These are phyloP conservation scores for Paramecium caudatum DNA, from an alignment of 73 alveolate species.

Conservation along the genomic window DNA sequence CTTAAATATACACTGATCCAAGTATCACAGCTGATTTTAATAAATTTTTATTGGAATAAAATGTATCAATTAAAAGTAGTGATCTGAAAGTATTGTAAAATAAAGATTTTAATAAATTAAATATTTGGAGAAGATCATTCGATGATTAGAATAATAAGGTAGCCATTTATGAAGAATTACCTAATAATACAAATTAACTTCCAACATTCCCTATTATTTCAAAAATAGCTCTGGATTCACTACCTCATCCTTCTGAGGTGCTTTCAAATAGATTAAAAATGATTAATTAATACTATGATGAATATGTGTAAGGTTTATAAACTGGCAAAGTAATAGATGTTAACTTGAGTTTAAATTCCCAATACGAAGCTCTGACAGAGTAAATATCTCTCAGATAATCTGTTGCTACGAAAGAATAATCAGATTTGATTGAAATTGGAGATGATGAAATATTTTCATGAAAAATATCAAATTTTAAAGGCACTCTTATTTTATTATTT, in stretches of 20 bases:
- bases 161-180: background rate
- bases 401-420: background rate
- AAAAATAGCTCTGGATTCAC: background rate
- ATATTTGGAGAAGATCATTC: conserved; percentile 28
- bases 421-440: background rate
- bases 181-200: background rate
- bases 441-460: conserved; percentile 72
- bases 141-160: conserved; percentile 7
- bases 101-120: background rate
- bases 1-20: conserved; percentile 1
- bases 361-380: background rate
- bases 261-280: background rate
- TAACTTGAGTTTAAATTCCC: background rate
- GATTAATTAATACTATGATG: conserved; percentile 2
- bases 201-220: conserved; percentile 20
- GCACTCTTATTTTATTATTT: background rate
- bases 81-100: conserved; percentile 1
- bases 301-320: background rate
- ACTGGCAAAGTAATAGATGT: conserved; percentile 9
- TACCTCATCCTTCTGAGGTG: conserved; percentile 9
- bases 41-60: background rate
- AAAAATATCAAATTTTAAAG: conserved; percentile 19
- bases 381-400: background rate
- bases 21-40: background rate
- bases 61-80: background rate